Base-by-base conservation (phyloP, 305 asterid species). In the Solanum hybrid region DNA sequence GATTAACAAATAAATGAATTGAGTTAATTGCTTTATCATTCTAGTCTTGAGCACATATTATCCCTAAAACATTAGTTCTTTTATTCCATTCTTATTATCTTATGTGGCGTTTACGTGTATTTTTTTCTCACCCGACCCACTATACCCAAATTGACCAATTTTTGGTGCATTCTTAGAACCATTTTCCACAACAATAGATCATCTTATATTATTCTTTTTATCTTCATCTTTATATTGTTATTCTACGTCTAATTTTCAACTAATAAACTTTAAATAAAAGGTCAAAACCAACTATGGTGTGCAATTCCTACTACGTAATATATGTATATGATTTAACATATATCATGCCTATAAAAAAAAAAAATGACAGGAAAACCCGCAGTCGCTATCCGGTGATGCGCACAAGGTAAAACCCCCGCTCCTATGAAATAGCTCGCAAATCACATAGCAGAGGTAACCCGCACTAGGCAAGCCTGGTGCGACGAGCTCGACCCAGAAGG, bases 371-470 rank as follows among this genome's bases (percentile, higher is more conserved):
- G 6, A 0, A 42, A 42, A 42, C 1, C 1, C 6, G 6, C 17
- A 42, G 1, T 0, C 56, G 6, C 56, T 42, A 42, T 42, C 0
- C 6, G 56, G 0, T 12, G 56, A 2, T 13, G 56, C 17, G 2
- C 56, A 42, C 17, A 42, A 0, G 17, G 56, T 42, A 13, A 42
- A 42, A 42, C 0, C 6, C 1, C 17, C 6, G 2, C 6, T 42
- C 6, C 17, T 42, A 42, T 42, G 56, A 42, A 42, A 42, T 42
- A 42, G 6, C 56, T 42, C 56, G 17, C 17, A 42, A 42, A 12
- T 0, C 56, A 42, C 56, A 12, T 42, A 42, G 2, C 6, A 12
- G 17, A 42, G 56, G 17, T 42, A 42, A 42, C 15, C 2, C 6
- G 17, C 56, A 42, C 17, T 12, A 42, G 56, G 56, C 56, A 42